Conservation (phyloP, 768 basidiomycete species). For the Leccinum uliginosum region DNA sequence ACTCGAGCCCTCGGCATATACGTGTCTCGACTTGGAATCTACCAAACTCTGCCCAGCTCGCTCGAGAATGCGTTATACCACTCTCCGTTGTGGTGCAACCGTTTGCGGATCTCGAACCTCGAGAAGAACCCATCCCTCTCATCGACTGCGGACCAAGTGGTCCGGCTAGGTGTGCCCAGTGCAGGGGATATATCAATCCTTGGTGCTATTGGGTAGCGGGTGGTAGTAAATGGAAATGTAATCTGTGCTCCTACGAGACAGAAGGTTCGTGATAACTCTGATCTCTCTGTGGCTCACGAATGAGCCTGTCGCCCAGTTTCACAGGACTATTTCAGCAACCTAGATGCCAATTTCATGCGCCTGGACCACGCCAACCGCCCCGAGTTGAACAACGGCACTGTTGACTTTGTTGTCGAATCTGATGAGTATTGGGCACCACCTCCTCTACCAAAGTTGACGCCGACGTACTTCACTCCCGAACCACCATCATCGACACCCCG, state of each 20-base stretch:
- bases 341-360: conserved; percentile 73
- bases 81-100: conserved; percentile 85
- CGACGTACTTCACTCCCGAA: conserved; percentile 50
- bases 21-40: conserved; percentile 88
- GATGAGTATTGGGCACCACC: conserved; percentile 83
- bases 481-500: conserved; percentile 45
- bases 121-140: conserved; percentile 76
- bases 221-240: conserved; percentile 87
- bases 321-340: conserved; percentile 76
- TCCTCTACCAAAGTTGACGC: conserved; percentile 49
- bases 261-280: conserved; percentile 53
- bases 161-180: conserved; percentile 80
- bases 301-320: conserved; percentile 46
- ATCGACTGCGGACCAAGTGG: conserved; percentile 68
- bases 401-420: conserved; percentile 78
- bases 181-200: conserved; percentile 89
- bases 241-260: conserved; percentile 82
- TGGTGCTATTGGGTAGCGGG: conserved; percentile 86
- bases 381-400: conserved; percentile 86
- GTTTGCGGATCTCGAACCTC: conserved; percentile 74
- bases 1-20: conserved; percentile 87
- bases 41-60: conserved; percentile 74
- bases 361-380: conserved; percentile 78
- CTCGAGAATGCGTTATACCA: conserved; percentile 79
- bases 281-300: neutral